Evolutionary conservation across 805 yeast species (phyloP).

Genomic region (Ogataea methanolica): DNA sequence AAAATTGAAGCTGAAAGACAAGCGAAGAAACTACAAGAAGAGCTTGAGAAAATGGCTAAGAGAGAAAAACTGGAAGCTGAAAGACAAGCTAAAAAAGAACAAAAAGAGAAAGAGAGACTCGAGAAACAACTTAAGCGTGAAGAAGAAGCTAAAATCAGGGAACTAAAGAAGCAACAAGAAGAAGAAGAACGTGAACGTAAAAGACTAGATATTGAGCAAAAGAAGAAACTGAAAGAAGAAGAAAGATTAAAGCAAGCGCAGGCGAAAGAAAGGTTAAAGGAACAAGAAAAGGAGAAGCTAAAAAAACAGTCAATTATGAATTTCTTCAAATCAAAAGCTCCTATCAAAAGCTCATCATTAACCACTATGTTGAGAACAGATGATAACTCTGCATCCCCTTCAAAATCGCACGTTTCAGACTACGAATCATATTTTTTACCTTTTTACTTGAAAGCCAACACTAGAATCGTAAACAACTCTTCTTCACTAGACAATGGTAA

Average conservation of each 20-base stretch:
- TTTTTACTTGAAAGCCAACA: constrained; percentile 26
- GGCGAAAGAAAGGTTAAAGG: constrained; percentile 18
- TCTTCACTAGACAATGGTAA: constrained; percentile 1
- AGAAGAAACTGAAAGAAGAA: constrained; percentile 22
- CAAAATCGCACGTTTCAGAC: constrained; percentile 6
- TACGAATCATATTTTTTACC: constrained; percentile 26
- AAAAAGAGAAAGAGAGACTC: constrained; percentile 24
- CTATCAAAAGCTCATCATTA: neutral
- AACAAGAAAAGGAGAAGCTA: constrained; percentile 20
- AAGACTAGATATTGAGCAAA: constrained; percentile 29
- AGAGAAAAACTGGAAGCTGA: constrained; percentile 23
- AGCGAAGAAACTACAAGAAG: constrained; percentile 14
- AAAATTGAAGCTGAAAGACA: neutral
- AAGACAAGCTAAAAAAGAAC: constrained; percentile 24
- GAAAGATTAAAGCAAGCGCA: constrained; percentile 11
- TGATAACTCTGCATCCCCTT: neutral
- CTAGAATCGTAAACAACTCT: constrained; percentile 4
- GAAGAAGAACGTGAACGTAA: constrained; percentile 32
- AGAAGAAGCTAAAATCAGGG: constrained; percentile 25
- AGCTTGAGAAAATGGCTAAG: constrained; percentile 26
- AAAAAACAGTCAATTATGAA: constrained; percentile 29
- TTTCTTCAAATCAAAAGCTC: constrained; percentile 25
- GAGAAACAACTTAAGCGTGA: constrained; percentile 22
- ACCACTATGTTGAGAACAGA: neutral
- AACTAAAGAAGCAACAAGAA: constrained; percentile 26